phyloP scores from a whole-genome alignment of 2,329 filamentous ascomycete species.

The Calonectria naviculata region DNA sequence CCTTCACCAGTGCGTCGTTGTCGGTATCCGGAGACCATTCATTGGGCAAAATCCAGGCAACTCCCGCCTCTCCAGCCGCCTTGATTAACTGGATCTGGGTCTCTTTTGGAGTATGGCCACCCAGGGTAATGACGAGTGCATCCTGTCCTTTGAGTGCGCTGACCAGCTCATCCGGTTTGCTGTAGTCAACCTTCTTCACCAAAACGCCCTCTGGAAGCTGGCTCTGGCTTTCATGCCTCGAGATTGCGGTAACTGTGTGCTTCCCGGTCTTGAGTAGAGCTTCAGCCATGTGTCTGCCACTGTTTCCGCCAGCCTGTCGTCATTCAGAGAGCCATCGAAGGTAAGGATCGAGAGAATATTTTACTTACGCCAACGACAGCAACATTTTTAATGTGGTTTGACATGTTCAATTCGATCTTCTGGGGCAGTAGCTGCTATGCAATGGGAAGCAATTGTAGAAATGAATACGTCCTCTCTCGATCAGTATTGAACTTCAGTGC shows the following conservation, averaged over 20 bases:
- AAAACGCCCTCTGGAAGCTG: constrained; percentile 56
- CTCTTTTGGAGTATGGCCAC: constrained; percentile 52
- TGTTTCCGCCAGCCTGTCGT: constrained; percentile 52
- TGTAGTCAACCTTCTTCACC: constrained; percentile 55
- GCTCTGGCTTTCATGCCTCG: constrained; percentile 53
- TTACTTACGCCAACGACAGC: constrained; percentile 57
- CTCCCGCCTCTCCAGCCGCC: constrained; percentile 65
- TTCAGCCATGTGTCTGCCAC: constrained; percentile 51
- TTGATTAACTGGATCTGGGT: constrained; percentile 60
- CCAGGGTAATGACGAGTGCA: constrained; percentile 65
- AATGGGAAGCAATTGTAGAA: background rate
- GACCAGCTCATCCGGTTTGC: constrained; percentile 54
- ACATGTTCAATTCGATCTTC: background rate
- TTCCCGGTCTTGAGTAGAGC: constrained; percentile 58
- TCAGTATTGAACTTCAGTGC: too few species aligned
- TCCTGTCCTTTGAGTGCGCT: constrained; percentile 64
- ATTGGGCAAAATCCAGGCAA: constrained; percentile 64
- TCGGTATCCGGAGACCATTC: constrained; percentile 46
- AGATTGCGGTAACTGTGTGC: constrained; percentile 63
- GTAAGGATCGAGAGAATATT: too few species aligned
- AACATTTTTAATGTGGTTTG: constrained; percentile 54
- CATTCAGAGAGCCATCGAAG: constrained; percentile 8
- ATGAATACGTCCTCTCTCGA: background rate
- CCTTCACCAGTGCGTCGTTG: constrained; percentile 50
- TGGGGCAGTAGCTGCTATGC: too few species aligned